These are phyloP conservation scores for Exophiala lecanii-corni DNA, from an alignment of 2,329 filamentous ascomycete genomes.

Conservation along the genomic window DNA sequence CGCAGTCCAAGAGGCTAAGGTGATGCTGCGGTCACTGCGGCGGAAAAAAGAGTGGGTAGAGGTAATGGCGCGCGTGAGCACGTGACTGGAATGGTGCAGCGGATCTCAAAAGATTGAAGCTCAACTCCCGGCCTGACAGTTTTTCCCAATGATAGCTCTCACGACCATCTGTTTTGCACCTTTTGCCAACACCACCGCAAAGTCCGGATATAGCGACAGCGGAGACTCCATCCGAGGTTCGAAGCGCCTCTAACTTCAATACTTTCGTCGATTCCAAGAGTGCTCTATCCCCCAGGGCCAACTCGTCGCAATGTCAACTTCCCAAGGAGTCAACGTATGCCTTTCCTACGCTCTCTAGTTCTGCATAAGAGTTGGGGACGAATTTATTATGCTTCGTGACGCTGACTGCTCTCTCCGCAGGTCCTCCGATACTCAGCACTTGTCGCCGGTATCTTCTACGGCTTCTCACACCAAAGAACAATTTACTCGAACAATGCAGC, in stretches of 20 bases:
- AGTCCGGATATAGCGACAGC: too few relatives aligned
- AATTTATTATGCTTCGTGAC: too few relatives aligned
- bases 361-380: neutral
- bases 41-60: slow-evolving; percentile 3
- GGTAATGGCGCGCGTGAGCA: slow-evolving; percentile 11
- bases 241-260: too few relatives aligned
- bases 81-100: slow-evolving; percentile 3
- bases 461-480: slow-evolving; percentile 84
- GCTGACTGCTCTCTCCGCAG: slow-evolving; percentile 46
- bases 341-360: neutral
- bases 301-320: slow-evolving; percentile 51
- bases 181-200: too few relatives aligned
- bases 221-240: too few relatives aligned
- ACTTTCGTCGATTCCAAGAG: too few relatives aligned
- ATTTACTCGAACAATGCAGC: slow-evolving; percentile 69
- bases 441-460: slow-evolving; percentile 87
- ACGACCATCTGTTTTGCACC: too few relatives aligned
- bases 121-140: slow-evolving; percentile 5
- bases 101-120: slow-evolving; percentile 14
- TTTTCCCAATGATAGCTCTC: neutral
- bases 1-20: too few relatives aligned
- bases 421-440: slow-evolving; percentile 97
- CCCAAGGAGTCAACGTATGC: slow-evolving; percentile 64
- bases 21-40: neutral
- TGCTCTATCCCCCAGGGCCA: too few relatives aligned